Evolutionary conservation across 2,329 filamentous ascomycete species (phyloP), one percentile per base, ranked within the genome.

Genomic region (Clarireedia paspali): DNA sequence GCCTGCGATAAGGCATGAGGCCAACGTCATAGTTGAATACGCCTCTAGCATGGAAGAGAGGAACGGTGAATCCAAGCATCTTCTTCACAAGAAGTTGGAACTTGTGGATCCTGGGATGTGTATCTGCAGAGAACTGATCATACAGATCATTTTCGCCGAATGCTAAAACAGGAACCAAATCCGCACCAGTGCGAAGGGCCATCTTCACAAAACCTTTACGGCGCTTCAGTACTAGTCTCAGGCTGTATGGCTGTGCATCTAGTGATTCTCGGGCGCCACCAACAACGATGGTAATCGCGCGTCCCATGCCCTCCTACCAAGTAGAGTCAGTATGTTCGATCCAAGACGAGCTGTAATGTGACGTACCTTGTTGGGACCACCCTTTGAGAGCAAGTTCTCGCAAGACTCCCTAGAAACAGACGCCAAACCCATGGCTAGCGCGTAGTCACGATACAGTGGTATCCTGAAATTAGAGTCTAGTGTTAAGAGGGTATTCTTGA

Each of bases 1-100:
- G 86, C 50, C 85, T 79, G 12, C 94, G 84, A 70, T 96, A 97
- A 0, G 94, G 94, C 89, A 97, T 91, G 65, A 97, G 75, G 4
- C 94, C 94, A 14, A 96, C 89, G 70, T 99, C 94, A 69, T 99
- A 97, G 71, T 99, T 99, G 74, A 97, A 96, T 42, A 97, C 85
- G 12, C 92, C 92, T 26, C 91, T 76, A 2, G 91, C 92, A 70
- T 96, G 91, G 66, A 96, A 87, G 27, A 95, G 80, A 0, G 94
- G 91, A 10, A 97, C 79, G 0, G 94, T 97, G 66, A 96, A 99
- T 51, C 95, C 95, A 77, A 95, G 84, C 5, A 87, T 76, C 63
- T 87, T 88, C 72, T 97, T 92, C 56, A 95, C 75, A 27, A 91
- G 74, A 74, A 96, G 83, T 73, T 99, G 94, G 39, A 88, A 72